Evolutionary conservation across 1,284 basidiomycete genomes (phyloP).

Genomic region (Schizophyllum commune): DNA sequence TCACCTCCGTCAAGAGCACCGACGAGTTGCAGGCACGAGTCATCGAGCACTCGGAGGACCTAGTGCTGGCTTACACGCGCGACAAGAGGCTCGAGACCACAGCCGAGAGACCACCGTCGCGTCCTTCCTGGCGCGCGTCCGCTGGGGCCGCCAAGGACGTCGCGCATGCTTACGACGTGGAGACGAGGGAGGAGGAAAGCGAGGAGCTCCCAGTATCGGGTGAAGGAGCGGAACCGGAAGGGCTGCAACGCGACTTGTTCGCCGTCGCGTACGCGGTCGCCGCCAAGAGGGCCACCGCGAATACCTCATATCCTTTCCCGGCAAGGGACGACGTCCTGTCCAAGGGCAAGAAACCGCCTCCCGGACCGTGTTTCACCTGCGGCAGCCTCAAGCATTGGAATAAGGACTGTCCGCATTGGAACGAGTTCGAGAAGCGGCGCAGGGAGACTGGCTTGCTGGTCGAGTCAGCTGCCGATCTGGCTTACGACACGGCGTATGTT

Average conservation of each 20-base stretch:
- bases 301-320: conserved; percentile 10
- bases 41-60: too few relatives aligned
- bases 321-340: conserved; percentile 6
- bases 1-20: too few relatives aligned
- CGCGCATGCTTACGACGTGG: too few relatives aligned
- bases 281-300: neutral
- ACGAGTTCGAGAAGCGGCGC: neutral
- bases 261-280: too few relatives aligned
- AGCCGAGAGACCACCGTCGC: too few relatives aligned
- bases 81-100: too few relatives aligned
- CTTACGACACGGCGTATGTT: neutral
- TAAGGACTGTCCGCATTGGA: neutral
- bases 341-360: conserved; percentile 1
- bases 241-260: neutral
- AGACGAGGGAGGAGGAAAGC: neutral
- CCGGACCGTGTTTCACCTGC: neutral
- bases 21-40: too few relatives aligned
- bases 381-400: neutral
- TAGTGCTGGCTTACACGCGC: too few relatives aligned
- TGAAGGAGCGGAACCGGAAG: neutral
- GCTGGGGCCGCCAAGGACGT: too few relatives aligned
- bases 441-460: neutral
- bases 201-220: too few relatives aligned
- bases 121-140: too few relatives aligned
- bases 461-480: neutral